These are phyloP conservation scores for Ceratobasidium papillatum DNA, from an alignment of 1,284 basidiomycete genomes.

Conservation along the genomic window DNA sequence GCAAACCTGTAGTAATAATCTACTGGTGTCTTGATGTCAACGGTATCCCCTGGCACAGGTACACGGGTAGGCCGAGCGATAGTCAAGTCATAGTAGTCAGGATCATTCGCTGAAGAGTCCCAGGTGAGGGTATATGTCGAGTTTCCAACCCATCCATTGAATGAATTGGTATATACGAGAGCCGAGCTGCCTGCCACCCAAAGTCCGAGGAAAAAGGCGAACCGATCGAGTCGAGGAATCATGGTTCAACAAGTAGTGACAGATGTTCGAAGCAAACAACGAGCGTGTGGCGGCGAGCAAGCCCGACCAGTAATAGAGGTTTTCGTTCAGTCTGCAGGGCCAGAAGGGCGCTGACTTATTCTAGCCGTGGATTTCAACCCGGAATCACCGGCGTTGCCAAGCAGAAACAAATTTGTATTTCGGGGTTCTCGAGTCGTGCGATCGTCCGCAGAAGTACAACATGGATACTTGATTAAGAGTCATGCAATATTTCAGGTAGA, in stretches of 20 bases:
- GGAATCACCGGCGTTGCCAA: no score
- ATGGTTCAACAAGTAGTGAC: background rate
- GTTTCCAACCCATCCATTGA: slow-evolving; percentile 32
- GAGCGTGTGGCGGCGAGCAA: background rate
- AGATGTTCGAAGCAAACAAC: background rate
- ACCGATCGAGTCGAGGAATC: background rate
- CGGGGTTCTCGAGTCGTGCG: no score
- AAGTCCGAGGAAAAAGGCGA: background rate
- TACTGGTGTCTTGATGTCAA: background rate
- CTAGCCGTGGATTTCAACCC: no score
- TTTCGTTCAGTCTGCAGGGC: background rate
- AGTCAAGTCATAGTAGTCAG: slow-evolving; percentile 3
- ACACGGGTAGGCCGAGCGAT: slow-evolving; percentile 3
- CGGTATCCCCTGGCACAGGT: background rate
- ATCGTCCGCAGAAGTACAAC: no score
- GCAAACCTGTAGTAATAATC: slow-evolving; percentile 16
- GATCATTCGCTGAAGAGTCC: slow-evolving; percentile 16
- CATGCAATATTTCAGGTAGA: no score
- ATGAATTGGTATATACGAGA: slow-evolving; percentile 30
- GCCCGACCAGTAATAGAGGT: background rate
- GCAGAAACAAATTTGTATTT: no score
- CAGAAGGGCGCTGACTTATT: background rate
- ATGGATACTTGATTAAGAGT: no score
- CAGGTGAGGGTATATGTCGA: slow-evolving; percentile 16
- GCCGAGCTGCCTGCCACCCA: background rate